phyloP scores from a whole-genome alignment of 2,329 filamentous ascomycete species.

The Hymenoscyphus scutula region DNA sequence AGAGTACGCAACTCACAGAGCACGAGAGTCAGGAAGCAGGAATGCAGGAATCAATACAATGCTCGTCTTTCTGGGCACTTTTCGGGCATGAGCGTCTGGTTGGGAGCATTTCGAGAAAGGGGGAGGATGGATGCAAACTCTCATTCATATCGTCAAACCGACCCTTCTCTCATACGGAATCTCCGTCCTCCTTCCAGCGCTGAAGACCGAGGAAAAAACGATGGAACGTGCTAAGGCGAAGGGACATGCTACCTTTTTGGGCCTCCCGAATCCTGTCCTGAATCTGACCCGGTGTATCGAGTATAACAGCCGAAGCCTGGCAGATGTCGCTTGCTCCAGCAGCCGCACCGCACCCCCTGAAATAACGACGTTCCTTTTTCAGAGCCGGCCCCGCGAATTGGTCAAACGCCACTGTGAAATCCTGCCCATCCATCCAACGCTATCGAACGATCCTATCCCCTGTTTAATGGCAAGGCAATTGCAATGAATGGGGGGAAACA shows the following conservation, averaged over 20 bases:
- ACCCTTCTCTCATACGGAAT: slow-evolving; percentile 4
- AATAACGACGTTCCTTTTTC: slow-evolving; percentile 9
- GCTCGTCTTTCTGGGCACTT: no score
- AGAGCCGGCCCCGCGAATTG: slow-evolving; percentile 2
- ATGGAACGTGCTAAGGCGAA: not conserved
- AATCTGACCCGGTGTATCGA: not conserved
- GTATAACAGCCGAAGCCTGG: slow-evolving; percentile 6
- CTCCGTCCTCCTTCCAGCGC: slow-evolving; percentile 2
- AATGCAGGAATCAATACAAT: no score
- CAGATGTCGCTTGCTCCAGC: not conserved
- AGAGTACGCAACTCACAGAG: no score
- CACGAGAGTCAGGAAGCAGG: no score
- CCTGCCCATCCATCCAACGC: not conserved
- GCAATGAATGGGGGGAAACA: not conserved
- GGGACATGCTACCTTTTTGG: slow-evolving; percentile 1
- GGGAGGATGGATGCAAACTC: not conserved
- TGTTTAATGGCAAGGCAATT: not conserved
- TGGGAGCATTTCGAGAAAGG: no score
- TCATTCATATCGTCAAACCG: not conserved
- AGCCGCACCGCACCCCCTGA: not conserved
- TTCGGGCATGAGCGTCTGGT: no score
- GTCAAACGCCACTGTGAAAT: not conserved
- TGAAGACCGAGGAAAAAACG: slow-evolving; percentile 3
- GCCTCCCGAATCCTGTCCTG: slow-evolving; percentile 4
- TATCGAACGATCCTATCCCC: slow-evolving; percentile 4